Base-by-base conservation (phyloP, 116 monocot genomes). In the Phalaenopsis hybrid region DNA sequence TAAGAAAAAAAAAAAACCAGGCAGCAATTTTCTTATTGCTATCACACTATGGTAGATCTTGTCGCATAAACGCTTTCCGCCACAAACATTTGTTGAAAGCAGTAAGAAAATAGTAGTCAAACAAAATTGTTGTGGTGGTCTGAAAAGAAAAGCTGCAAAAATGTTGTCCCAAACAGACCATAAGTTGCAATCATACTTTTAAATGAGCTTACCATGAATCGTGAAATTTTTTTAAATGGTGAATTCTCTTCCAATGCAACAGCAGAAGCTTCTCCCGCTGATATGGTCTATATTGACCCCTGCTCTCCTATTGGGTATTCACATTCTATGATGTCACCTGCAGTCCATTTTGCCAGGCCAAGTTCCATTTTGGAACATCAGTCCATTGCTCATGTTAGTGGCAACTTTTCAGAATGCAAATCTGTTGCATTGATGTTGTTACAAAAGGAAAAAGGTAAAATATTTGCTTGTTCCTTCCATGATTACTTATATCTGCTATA, bases 351-450 rank as follows among this genome's bases (percentile, higher is more conserved):
- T 77, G 25, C 50, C 28, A 33, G 49, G 44, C 48, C 34, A 8
- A 75, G 31, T 72, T 76, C 74, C 11, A 79, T 58, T 28, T 17
- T 34, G 10, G 82, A 82, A 80, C 34, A 70, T 37, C 81, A 75
- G 34, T 37, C 51, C 59, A 84, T 80, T 78, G 63, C 57, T 84
- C 82, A 73, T 81, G 80, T 82, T 44, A 77, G 33, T 55, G 90
- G 90, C 63, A 86, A 90, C 84, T 90, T 90, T 76, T 85, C 88
- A 43, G 82, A 82, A 81, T 90, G 90, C 76, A 83, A 81, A 72
- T 79, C 76, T 49, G 77, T 81, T 52, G 77, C 90, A 50, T 34
- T 81, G 69, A 48, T 20, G 57, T 61, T 90, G 25, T 81, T 90
- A 68, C 70, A 88, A 34, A 84, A 81, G 70, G 88, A 80, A 74